Percentiles rank a stretch among this genome's conserved stretches.
Evolutionary conservation across 2,329 filamentous ascomycete species (phyloP).

Genomic region (Paraphaeosphaeria minitans): DNA sequence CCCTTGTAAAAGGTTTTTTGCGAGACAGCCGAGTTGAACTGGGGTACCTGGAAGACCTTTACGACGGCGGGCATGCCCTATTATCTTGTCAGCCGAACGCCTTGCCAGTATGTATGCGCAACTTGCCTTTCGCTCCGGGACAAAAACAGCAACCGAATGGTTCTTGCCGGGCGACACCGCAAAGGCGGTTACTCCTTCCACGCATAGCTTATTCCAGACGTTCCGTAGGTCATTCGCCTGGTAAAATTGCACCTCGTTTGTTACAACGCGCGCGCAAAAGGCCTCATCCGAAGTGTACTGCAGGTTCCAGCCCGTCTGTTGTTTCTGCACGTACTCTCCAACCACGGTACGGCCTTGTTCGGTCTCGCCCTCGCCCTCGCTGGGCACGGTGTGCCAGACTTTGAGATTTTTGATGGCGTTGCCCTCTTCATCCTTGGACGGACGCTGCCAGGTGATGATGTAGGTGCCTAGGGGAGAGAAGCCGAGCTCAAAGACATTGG

Average conservation of each 20-base stretch:
- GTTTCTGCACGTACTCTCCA: constrained; percentile 93
- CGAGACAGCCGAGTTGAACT: constrained; percentile 81
- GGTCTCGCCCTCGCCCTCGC: constrained; percentile 62
- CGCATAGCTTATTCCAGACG: constrained; percentile 93
- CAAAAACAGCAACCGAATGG: constrained; percentile 91
- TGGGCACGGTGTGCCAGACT: constrained; percentile 86
- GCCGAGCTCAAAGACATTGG: constrained; percentile 89
- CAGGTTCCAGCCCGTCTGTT: constrained; percentile 93
- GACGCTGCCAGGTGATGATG: constrained; percentile 95
- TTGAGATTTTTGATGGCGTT: constrained; percentile 96
- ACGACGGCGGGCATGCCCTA: constrained; percentile 92
- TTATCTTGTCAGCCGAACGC: constrained; percentile 19
- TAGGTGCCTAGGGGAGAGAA: constrained; percentile 94
- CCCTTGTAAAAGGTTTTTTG: constrained; percentile 99
- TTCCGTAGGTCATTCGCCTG: constrained; percentile 82
- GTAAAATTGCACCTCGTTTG: constrained; percentile 98
- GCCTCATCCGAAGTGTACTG: constrained; percentile 95
- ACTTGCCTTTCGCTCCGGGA: constrained; percentile 89
- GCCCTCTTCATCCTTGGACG: constrained; percentile 88
- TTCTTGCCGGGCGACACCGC: constrained; percentile 87
- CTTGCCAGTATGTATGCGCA: not conserved
- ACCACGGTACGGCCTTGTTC: constrained; percentile 72
- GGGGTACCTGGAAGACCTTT: constrained; percentile 91
- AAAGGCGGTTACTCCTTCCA: constrained; percentile 89
- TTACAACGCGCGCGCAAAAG: constrained; percentile 90